A percentile compares a stretch with the other conserved stretches of the same genome.
Evolutionary conservation across 306 rosid genomes (phyloP).

Genomic region (Albizia julibrissin): DNA sequence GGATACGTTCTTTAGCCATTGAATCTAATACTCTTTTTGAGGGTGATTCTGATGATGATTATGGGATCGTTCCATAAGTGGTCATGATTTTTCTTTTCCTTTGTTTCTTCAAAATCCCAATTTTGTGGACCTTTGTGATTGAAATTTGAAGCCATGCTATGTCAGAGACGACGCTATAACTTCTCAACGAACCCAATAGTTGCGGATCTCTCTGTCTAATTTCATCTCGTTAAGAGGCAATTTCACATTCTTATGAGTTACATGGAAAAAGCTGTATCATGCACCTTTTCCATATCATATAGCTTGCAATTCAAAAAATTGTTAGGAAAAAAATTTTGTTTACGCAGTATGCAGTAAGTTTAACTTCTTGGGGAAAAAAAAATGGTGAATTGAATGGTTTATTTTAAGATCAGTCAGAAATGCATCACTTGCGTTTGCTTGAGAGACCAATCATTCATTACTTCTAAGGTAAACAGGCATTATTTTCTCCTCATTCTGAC

Average conservation of each 20-base stretch:
- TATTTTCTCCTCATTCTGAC: not conserved
- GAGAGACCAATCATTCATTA: too few species aligned
- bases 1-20: conserved; percentile 42
- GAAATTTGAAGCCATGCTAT: not conserved
- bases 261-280: not conserved
- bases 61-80: conserved; percentile 61
- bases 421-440: too few species aligned
- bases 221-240: not conserved
- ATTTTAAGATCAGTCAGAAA: too few species aligned
- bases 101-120: not conserved
- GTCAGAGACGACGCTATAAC: not conserved
- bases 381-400: too few species aligned
- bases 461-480: not conserved
- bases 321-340: too few species aligned
- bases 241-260: not conserved
- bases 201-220: conserved; percentile 38
- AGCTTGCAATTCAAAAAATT: not conserved
- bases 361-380: too few species aligned
- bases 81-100: conserved; percentile 41
- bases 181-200: conserved; percentile 34
- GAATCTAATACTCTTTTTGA: conserved; percentile 32
- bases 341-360: too few species aligned
- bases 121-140: not conserved
- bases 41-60: not conserved
- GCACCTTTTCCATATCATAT: not conserved